phyloP scores from a whole-genome alignment of 2,329 filamentous ascomycete species.

The Botrytis galanthina region DNA sequence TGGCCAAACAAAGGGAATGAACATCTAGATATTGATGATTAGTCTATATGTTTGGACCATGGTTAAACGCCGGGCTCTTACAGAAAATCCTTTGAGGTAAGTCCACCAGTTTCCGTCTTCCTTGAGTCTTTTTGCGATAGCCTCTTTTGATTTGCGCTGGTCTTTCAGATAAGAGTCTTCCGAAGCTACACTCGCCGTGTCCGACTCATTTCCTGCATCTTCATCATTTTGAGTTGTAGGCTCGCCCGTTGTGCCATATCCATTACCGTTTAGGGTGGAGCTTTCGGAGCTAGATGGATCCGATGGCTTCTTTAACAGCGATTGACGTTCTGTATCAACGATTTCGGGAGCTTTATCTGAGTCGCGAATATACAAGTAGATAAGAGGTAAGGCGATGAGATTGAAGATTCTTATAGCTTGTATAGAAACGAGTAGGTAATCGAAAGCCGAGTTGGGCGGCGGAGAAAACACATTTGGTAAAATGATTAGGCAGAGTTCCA shows the following conservation, averaged over 20 bases:
- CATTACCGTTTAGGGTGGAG: constrained; percentile 28
- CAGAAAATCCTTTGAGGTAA: constrained; percentile 71
- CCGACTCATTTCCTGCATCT: constrained; percentile 20
- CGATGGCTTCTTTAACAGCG: constrained; percentile 50
- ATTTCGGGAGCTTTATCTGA: constrained; percentile 37
- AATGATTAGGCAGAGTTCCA: constrained; percentile 51
- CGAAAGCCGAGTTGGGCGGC: constrained; percentile 29
- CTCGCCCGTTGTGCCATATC: constrained; percentile 33
- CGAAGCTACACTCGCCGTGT: constrained; percentile 37
- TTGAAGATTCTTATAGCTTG: constrained; percentile 35
- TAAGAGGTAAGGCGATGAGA: constrained; percentile 40
- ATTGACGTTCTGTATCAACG: constrained; percentile 56
- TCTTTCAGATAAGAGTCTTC: constrained; percentile 56
- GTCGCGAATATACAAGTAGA: constrained; percentile 37
- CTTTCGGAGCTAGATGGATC: constrained; percentile 35
- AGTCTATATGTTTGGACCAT: not conserved
- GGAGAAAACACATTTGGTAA: constrained; percentile 37
- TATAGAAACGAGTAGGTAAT: constrained; percentile 29
- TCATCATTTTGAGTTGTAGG: constrained; percentile 27
- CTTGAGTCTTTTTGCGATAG: constrained; percentile 66
- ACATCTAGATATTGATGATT: constrained; percentile 48
- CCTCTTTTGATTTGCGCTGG: constrained; percentile 54
- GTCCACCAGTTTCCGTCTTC: constrained; percentile 74
- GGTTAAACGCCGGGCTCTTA: constrained; percentile 28
- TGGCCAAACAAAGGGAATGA: constrained; percentile 79